Conservation (phyloP, 2,329 filamentous ascomycete species). For the Didymella lethalis region DNA sequence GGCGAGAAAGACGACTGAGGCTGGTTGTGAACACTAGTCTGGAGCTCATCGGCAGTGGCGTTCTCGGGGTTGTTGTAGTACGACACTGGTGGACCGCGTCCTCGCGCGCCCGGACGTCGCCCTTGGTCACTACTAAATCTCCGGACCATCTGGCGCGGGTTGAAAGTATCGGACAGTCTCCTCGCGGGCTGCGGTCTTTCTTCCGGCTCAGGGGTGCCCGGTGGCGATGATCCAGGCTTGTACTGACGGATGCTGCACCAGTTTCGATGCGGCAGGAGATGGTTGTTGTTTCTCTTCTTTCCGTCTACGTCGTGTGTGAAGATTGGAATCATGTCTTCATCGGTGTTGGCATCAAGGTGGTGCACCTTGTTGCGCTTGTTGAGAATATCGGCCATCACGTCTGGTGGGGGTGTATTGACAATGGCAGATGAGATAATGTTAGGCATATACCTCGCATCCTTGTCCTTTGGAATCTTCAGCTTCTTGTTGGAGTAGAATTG, state of each 20-base stretch:
- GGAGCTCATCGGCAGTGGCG: constrained; percentile 42
- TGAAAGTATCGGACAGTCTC: constrained; percentile 46
- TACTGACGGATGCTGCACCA: constrained; percentile 95
- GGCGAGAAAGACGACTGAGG: constrained; percentile 50
- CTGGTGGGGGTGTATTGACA: constrained; percentile 87
- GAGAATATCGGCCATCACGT: constrained; percentile 86
- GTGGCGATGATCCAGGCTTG: constrained; percentile 71
- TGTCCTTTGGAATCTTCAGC: constrained; percentile 75
- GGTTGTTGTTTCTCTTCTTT: constrained; percentile 88
- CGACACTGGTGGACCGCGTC: constrained; percentile 47
- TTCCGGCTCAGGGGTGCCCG: constrained; percentile 63
- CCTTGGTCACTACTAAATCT: constrained; percentile 47
- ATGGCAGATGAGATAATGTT: constrained; percentile 95
- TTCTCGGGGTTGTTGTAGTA: constrained; percentile 51
- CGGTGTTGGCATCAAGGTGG: constrained; percentile 73
- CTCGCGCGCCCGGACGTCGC: constrained; percentile 36
- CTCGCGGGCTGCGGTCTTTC: constrained; percentile 37
- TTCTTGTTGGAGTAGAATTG: constrained; percentile 95
- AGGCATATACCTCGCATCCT: constrained; percentile 95
- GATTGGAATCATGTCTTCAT: constrained; percentile 95
- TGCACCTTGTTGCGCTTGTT: constrained; percentile 88
- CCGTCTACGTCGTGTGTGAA: constrained; percentile 90
- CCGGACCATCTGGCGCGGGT: constrained; percentile 54
- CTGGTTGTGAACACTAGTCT: constrained; percentile 30
- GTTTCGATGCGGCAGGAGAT: constrained; percentile 86